These are phyloP conservation scores for Hymenoscyphus albidus DNA, from an alignment of 2,329 filamentous ascomycete genomes.

Conservation along the genomic window DNA sequence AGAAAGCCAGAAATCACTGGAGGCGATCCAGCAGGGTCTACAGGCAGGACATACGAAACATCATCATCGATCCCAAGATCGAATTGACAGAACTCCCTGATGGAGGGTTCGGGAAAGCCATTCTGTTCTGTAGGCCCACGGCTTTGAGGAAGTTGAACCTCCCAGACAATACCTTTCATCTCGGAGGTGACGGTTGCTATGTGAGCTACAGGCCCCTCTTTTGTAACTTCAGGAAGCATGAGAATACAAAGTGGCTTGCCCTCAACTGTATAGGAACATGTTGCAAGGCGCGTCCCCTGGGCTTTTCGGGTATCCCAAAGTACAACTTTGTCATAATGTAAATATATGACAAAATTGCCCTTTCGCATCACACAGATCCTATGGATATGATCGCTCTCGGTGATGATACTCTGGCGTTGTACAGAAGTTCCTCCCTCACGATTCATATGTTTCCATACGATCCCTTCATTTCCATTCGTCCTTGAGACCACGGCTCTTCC, in stretches of 20 bases:
- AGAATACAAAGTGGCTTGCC: slow-evolving; percentile 79
- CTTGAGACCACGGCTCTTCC: slow-evolving; percentile 78
- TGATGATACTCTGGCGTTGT: slow-evolving; percentile 63
- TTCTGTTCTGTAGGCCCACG: slow-evolving; percentile 36
- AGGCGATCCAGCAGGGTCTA: slow-evolving; percentile 77
- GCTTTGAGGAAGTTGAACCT: slow-evolving; percentile 55
- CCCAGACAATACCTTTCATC: slow-evolving; percentile 78
- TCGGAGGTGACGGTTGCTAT: slow-evolving; percentile 80
- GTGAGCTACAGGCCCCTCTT: slow-evolving; percentile 53
- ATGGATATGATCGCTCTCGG: slow-evolving; percentile 67
- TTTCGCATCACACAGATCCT: slow-evolving; percentile 74
- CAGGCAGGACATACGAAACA: slow-evolving; percentile 67
- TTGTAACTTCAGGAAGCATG: slow-evolving; percentile 62
- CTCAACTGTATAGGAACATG: slow-evolving; percentile 52
- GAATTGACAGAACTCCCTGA: slow-evolving; percentile 69
- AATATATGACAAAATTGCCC: slow-evolving; percentile 75
- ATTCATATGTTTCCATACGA: slow-evolving; percentile 73
- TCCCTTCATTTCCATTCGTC: slow-evolving; percentile 72
- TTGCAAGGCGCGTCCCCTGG: slow-evolving; percentile 55
- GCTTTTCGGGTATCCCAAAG: slow-evolving; percentile 73
- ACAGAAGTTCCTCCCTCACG: slow-evolving; percentile 51
- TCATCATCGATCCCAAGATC: slow-evolving; percentile 58
- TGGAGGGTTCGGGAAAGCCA: slow-evolving; percentile 37
- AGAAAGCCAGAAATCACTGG: slow-evolving; percentile 72
- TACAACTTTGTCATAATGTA: slow-evolving; percentile 66